phyloP scores from a whole-genome alignment of 1,139 yeast genomes.

The Candida labiduridarum region DNA sequence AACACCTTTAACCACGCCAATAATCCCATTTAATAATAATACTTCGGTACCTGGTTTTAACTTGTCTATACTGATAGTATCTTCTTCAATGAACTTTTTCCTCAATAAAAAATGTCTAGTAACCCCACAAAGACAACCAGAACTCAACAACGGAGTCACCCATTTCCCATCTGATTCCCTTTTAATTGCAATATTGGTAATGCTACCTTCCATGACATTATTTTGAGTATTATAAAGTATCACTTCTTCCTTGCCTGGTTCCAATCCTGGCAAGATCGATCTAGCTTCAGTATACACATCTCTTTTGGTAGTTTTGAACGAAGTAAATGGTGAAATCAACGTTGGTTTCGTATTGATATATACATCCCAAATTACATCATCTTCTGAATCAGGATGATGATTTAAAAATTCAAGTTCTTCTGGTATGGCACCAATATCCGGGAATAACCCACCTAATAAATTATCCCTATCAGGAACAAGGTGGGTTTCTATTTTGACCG shows the following conservation, averaged over 20 bases:
- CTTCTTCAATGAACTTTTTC: slow-evolving; percentile 59
- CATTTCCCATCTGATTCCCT: slow-evolving; percentile 51
- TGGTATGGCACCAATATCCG: slow-evolving; percentile 2
- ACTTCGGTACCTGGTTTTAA: slow-evolving; percentile 65
- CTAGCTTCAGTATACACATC: slow-evolving; percentile 66
- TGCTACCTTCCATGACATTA: slow-evolving; percentile 80
- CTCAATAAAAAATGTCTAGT: slow-evolving; percentile 66
- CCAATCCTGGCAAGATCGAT: slow-evolving; percentile 41
- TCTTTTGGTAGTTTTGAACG: slow-evolving; percentile 84
- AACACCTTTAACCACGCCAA: slow-evolving; percentile 76
- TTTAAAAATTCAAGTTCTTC: slow-evolving; percentile 16
- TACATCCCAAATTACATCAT: slow-evolving; percentile 51
- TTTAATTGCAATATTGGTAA: slow-evolving; percentile 75
- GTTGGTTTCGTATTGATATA: slow-evolving; percentile 60
- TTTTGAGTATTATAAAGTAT: slow-evolving; percentile 62
- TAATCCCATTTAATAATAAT: slow-evolving; percentile 76
- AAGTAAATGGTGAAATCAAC: slow-evolving; percentile 72
- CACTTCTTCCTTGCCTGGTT: slow-evolving; percentile 61
- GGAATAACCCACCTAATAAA: slow-evolving; percentile 44
- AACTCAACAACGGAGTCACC: slow-evolving; percentile 75
- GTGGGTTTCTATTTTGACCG: slow-evolving; percentile 53
- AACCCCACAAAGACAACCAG: slow-evolving; percentile 89
- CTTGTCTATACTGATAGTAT: slow-evolving; percentile 43
- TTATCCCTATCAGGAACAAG: slow-evolving; percentile 36
- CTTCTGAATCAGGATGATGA: slow-evolving; percentile 14